Base-by-base conservation (phyloP, 108 stramenopile genomes). In the Cafeteria roenbergensis region DNA sequence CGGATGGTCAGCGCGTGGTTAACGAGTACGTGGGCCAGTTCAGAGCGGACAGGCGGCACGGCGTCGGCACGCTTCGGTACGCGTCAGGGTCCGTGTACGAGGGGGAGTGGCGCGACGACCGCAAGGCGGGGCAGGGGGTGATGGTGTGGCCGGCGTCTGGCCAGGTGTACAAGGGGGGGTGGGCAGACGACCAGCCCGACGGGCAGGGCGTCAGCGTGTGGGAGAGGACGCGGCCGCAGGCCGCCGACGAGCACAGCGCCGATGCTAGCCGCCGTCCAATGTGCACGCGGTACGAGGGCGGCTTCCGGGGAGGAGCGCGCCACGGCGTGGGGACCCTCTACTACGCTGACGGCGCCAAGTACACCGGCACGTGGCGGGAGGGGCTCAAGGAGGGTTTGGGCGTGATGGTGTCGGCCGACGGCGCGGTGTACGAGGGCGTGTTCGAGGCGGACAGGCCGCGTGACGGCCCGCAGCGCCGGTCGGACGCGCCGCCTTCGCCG, bases 281-380 rank as follows among this genome's bases (percentile, higher is more conserved):
- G 48, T 54, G 64, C 30, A 51, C 3, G 42, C 42, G 53, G 0
- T 66, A 66, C 62, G 68, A 69, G 33, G 68, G 68, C 25, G 60
- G 20, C 17, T 63, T 55, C 34, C 21, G 3, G 26, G 31, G 21
- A 20, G 68, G 55, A 21, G n/a, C 6, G 30, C 62, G 63, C 31
- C 55, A 62, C 26, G 68, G 68, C 0, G 24, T 57, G 51, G 68
- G 68, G 6, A 63, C 63, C 6, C 53, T 69, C 27, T 52, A n/a
- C 29, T 69, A 69, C 30, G 68, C 68, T 0, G 68, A 69, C 24
- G 68, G 68, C 3, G 27, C 36, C 8, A 21, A 31, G 0, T 69
- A 69, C 36, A 26, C 22, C 3, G 68, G 68, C 25, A 29, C 37
- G 48, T 69, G 68, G 68, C n/a, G 57, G 36, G 32, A 64, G 0